Evolutionary conservation across 306 rosid species (phyloP), one percentile per base, ranked within the genome.

Genomic region (Erythrophleum fordii): DNA sequence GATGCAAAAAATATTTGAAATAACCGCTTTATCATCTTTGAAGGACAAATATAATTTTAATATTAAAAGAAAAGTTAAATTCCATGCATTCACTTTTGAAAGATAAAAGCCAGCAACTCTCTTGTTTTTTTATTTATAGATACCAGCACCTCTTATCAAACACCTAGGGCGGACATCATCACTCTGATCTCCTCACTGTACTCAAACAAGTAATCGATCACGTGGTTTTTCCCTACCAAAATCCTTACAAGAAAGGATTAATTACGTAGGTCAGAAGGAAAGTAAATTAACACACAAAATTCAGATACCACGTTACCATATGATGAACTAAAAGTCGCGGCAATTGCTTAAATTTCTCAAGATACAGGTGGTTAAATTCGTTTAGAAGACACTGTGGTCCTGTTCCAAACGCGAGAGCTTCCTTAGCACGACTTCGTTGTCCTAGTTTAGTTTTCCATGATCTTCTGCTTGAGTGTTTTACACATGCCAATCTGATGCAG

Each of bases 391-490:
- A 59, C 37, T 59, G n/a, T 59, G 37, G 5, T 81, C 82, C 69
- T 80, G 78, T 55, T 76, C 82, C 13, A 76, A 60, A 17, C 51
- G 55, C 66, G 85, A 69, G 34, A 84, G 80, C 85, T 80, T 86
- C 72, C 92, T 88, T 77, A 82, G 86, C 9, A 89, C 82, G 49
- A 86, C 90, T 84, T 88, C 90, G 9, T 85, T 89, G 72, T 89
- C 95, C 85, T 73, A 87, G 75, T 92, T 84, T 49, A 84, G 80
- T 75, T 86, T 86, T 67, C 29, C 90, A 86, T 86, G 35, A 89
- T 91, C 84, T 85, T 87, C 85, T 79, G 87, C 84, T 87, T 83
- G 34, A 86, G 92, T n/a, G 86, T 89, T 84, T 87, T n/a, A 93
- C 62, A 85, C 88, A 31, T 82, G 90, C 82, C 90, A 77, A 83